These are phyloP conservation scores for Gossypium anomalum DNA, from an alignment of 345 rosid species.

Conservation along the genomic window DNA sequence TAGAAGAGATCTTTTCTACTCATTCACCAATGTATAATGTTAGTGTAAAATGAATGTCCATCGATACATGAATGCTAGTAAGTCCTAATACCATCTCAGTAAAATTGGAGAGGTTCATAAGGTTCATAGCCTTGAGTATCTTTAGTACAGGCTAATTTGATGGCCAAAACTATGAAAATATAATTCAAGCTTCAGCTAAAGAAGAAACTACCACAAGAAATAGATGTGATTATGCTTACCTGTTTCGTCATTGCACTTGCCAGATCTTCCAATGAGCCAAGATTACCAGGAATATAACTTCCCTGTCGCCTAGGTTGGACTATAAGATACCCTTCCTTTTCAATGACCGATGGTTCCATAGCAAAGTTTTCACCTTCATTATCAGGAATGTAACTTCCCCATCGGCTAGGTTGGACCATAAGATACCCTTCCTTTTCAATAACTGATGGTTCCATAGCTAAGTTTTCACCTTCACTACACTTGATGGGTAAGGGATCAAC, in stretches of 20 bases:
- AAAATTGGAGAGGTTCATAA: too few relatives aligned
- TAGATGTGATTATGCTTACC: slow-evolving; percentile 32
- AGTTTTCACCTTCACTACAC: slow-evolving; percentile 32
- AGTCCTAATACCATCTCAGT: too few relatives aligned
- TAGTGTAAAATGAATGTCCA: background rate
- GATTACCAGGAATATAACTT: slow-evolving; percentile 36
- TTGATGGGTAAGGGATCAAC: slow-evolving; percentile 35
- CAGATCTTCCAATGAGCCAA: slow-evolving; percentile 67
- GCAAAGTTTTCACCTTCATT: slow-evolving; percentile 34
- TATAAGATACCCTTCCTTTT: slow-evolving; percentile 34
- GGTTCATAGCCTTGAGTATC: background rate
- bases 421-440: slow-evolving; percentile 41
- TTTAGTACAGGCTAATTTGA: background rate
- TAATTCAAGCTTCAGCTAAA: background rate
- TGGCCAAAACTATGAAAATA: background rate
- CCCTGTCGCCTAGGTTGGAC: slow-evolving; percentile 49
- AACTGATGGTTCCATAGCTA: slow-evolving; percentile 33
- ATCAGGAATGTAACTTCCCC: slow-evolving; percentile 36
- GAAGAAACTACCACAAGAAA: slow-evolving; percentile 1
- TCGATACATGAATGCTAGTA: background rate
- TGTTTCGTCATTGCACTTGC: slow-evolving; percentile 53
- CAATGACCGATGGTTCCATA: slow-evolving; percentile 31
- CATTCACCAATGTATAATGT: background rate
- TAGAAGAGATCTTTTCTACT: background rate
- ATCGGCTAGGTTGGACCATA: slow-evolving; percentile 42